These are phyloP conservation scores for Candida andamanensis DNA, from an alignment of 805 yeast species.

Conservation along the genomic window DNA sequence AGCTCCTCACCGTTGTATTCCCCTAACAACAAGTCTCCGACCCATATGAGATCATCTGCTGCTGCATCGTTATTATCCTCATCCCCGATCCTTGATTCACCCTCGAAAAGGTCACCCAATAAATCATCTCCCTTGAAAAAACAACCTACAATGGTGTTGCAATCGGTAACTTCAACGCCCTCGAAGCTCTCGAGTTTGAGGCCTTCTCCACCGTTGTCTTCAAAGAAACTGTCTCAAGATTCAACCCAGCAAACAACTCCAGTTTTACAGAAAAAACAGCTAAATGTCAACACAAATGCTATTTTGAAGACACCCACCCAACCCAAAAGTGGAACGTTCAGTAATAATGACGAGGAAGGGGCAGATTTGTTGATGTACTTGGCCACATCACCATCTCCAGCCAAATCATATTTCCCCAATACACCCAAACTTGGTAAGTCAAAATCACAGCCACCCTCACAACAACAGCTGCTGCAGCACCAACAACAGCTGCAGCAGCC, in stretches of 20 bases:
- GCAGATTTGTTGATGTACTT: slow-evolving; percentile 76
- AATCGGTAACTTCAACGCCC: slow-evolving; percentile 27
- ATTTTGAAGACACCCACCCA: slow-evolving; percentile 37
- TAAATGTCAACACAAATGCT: slow-evolving; percentile 9
- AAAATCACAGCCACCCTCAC: slow-evolving; percentile 3
- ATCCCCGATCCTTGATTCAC: slow-evolving; percentile 23
- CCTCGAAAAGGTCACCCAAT: slow-evolving; percentile 20
- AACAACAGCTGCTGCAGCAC: background rate
- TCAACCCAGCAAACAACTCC: slow-evolving; percentile 24
- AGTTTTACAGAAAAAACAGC: slow-evolving; percentile 20
- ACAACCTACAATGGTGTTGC: slow-evolving; percentile 19
- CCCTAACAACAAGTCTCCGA: slow-evolving; percentile 36
- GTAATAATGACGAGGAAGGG: slow-evolving; percentile 53
- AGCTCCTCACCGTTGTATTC: slow-evolving; percentile 32
- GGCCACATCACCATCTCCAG: slow-evolving; percentile 79
- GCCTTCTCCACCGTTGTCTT: slow-evolving; percentile 26
- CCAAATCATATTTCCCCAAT: slow-evolving; percentile 31
- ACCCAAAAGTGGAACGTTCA: slow-evolving; percentile 14
- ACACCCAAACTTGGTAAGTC: slow-evolving; percentile 22
- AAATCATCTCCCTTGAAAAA: slow-evolving; percentile 12
- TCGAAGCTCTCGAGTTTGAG: slow-evolving; percentile 24
- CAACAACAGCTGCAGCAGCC: background rate
- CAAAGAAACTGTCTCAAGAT: background rate
- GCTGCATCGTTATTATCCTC: slow-evolving; percentile 32
- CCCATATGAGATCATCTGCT: slow-evolving; percentile 32